Conservation (phyloP, 768 basidiomycete species). For the Collybia mongolica region DNA sequence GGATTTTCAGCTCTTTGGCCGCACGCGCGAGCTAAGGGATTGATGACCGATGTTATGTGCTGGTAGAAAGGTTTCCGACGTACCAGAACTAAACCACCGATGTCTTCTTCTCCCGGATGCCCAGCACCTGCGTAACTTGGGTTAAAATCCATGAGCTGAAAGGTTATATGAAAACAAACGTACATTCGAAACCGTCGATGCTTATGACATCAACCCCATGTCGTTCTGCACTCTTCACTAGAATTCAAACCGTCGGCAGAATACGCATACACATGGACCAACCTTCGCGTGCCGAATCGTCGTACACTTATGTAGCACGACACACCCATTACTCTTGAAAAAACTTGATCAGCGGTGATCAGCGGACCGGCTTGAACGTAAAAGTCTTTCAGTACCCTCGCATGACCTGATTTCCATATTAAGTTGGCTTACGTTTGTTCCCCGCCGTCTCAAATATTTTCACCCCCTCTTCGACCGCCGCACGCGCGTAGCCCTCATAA, state of each 20-base stretch:
- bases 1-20: conserved; percentile 77
- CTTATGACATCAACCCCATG: conserved; percentile 86
- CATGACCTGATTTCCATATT: neutral
- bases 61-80: conserved; percentile 3
- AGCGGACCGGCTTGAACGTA: conserved; percentile 60
- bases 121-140: conserved; percentile 65
- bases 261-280: conserved; percentile 1
- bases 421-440: conserved; percentile 66
- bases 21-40: conserved; percentile 74
- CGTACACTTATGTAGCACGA: conserved; percentile 91
- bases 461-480: conserved; percentile 85
- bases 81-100: conserved; percentile 84
- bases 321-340: conserved; percentile 75
- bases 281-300: conserved; percentile 85
- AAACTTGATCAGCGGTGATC: no score
- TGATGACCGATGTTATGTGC: neutral
- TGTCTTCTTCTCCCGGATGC: conserved; percentile 93
- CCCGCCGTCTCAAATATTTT: conserved; percentile 91
- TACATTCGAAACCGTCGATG: conserved; percentile 92
- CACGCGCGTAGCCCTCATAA: conserved; percentile 81
- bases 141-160: conserved; percentile 3
- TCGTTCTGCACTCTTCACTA: conserved; percentile 51
- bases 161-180: conserved; percentile 13
- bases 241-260: neutral
- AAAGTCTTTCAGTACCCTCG: neutral